phyloP scores from a whole-genome alignment of 1,139 yeast genomes.

The Yamadazyma membranifaciens region DNA sequence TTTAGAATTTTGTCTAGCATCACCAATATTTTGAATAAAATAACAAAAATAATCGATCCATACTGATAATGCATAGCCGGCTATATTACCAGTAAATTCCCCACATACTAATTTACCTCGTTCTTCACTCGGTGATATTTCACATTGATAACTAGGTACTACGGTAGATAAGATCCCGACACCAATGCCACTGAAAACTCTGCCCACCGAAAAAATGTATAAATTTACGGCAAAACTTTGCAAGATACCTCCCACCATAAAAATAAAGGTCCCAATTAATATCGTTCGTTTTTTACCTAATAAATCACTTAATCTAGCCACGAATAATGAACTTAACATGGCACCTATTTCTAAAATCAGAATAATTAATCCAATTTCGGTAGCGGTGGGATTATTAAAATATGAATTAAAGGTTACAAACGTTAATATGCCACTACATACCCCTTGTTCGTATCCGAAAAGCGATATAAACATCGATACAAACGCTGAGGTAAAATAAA shows the following conservation, averaged over 20 bases:
- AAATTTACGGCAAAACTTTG: slow-evolving; percentile 47
- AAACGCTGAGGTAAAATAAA: slow-evolving; percentile 77
- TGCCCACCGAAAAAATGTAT: slow-evolving; percentile 44
- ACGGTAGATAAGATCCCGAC: slow-evolving; percentile 53
- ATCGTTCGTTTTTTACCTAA: slow-evolving; percentile 52
- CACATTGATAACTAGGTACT: slow-evolving; percentile 57
- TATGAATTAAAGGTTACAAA: slow-evolving; percentile 42
- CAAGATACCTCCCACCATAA: slow-evolving; percentile 50
- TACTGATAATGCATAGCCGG: slow-evolving; percentile 52
- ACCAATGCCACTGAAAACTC: slow-evolving; percentile 53
- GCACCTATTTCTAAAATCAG: slow-evolving; percentile 56
- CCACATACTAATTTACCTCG: slow-evolving; percentile 55
- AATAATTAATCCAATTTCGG: slow-evolving; percentile 50
- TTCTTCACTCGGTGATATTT: slow-evolving; percentile 54
- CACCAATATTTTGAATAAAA: slow-evolving; percentile 43
- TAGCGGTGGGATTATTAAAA: slow-evolving; percentile 44
- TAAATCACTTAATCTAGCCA: slow-evolving; percentile 45
- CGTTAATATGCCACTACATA: slow-evolving; percentile 73
- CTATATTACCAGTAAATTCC: slow-evolving; percentile 54
- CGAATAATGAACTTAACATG: slow-evolving; percentile 45
- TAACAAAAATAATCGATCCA: slow-evolving; percentile 57
- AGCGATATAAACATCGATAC: slow-evolving; percentile 81
- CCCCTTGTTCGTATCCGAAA: slow-evolving; percentile 92
- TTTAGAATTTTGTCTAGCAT: slow-evolving; percentile 36
- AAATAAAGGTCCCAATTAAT: slow-evolving; percentile 45